Percentiles rank a stretch among this genome's conserved stretches.
Conservation (phyloP, 345 rosid genomes). For the Hypericum perforatum region DNA sequence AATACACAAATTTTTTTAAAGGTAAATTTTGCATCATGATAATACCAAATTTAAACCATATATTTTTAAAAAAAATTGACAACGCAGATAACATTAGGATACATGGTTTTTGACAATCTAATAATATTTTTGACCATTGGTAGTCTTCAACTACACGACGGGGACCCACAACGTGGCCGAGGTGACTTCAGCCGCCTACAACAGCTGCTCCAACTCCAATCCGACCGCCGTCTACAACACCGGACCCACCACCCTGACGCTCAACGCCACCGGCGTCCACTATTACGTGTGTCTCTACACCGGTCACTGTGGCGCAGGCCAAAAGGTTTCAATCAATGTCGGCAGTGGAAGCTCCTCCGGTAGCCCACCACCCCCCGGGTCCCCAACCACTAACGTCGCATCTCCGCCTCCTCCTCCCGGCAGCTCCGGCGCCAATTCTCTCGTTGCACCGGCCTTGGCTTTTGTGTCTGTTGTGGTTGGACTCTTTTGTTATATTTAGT, state of each 20-base stretch:
- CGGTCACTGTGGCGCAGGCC: conserved; percentile 40
- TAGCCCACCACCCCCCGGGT: conserved; percentile 1
- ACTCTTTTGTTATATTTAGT: background rate
- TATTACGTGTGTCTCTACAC: conserved; percentile 34
- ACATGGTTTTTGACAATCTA: too few relatives aligned
- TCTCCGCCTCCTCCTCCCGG: background rate
- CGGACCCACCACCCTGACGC: conserved; percentile 33
- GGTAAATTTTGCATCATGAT: too few relatives aligned
- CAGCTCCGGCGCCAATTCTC: background rate
- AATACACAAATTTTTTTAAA: too few relatives aligned
- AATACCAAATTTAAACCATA: too few relatives aligned
- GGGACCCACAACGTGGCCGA: conserved; percentile 45
- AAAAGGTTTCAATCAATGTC: conserved; percentile 35
- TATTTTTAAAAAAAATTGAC: too few relatives aligned
- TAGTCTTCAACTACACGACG: conserved; percentile 44
- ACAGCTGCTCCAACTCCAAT: conserved; percentile 23
- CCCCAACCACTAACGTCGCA: background rate
- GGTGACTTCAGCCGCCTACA: conserved; percentile 32
- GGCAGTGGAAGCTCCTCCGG: conserved; percentile 4
- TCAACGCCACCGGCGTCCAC: conserved; percentile 34
- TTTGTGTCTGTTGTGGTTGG: background rate
- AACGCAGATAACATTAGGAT: too few relatives aligned
- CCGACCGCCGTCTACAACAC: conserved; percentile 12
- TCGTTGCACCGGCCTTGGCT: background rate
- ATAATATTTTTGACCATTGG: background rate